Conservation (phyloP, 176 grass and related monocot species). For the Avena sativa region DNA sequence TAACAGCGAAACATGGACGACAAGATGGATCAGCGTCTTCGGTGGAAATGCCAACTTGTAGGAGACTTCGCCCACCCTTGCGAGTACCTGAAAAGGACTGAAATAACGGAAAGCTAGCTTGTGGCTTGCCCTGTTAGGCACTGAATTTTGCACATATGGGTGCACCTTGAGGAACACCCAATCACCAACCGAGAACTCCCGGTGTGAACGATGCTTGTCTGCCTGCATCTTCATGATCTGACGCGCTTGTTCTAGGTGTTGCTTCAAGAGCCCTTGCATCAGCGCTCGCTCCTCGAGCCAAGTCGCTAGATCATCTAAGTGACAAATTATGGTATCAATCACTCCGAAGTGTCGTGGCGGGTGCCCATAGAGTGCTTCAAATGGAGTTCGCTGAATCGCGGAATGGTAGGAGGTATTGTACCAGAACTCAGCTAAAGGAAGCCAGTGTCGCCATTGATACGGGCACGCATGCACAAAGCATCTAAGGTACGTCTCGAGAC, state of each 20-base stretch:
- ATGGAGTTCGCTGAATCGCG: not conserved
- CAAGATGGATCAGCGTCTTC: not conserved
- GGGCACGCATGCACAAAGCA: not conserved
- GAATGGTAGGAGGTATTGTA: not conserved
- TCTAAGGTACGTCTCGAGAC: not conserved
- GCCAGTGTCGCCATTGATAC: not conserved
- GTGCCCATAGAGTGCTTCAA: not conserved
- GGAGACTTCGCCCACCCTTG: not conserved
- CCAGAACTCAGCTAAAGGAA: not conserved
- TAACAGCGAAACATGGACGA: not conserved
- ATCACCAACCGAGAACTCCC: not conserved
- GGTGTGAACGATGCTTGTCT: not conserved
- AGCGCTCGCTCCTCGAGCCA: too few species aligned
- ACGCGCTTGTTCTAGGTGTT: not conserved
- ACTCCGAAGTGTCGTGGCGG: not conserved
- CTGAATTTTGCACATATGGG: not conserved
- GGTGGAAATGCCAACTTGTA: not conserved
- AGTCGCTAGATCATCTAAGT: not conserved
- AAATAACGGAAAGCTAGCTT: not conserved
- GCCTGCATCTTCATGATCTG: not conserved
- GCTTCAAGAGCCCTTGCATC: not conserved
- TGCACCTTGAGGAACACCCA: not conserved
- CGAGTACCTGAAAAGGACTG: not conserved
- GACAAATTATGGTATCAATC: not conserved
- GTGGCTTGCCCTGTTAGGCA: not conserved